Percentiles rank a stretch among this genome's conserved stretches.
These are phyloP conservation scores for Pontederia crassipes DNA, from an alignment of 176 grass and related monocot species.

Conservation along the genomic window DNA sequence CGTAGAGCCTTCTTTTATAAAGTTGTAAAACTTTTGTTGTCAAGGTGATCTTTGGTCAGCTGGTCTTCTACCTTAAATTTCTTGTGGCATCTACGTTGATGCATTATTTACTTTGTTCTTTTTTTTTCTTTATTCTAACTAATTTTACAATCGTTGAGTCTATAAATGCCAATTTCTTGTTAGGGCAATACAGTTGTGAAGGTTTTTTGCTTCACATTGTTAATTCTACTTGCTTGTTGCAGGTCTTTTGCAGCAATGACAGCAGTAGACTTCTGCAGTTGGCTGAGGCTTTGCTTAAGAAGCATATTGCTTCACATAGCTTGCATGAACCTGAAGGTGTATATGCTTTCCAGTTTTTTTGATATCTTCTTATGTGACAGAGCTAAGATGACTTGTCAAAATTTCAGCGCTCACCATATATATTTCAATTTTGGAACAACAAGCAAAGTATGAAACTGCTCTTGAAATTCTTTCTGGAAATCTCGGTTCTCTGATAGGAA, in stretches of 20 bases:
- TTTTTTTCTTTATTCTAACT: no score
- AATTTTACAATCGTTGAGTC: no score
- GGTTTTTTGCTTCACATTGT: background rate
- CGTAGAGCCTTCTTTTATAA: no score
- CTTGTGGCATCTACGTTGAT: no score
- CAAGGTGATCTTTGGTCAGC: no score
- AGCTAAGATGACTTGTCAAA: conserved; percentile 18
- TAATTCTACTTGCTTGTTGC: background rate
- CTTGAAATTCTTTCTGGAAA: conserved; percentile 89
- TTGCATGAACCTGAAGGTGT: conserved; percentile 17
- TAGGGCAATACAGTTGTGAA: background rate
- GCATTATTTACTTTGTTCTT: no score
- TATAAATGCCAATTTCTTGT: no score
- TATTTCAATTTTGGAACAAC: conserved; percentile 91
- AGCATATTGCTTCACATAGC: conserved; percentile 17
- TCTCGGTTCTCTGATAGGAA: conserved; percentile 78
- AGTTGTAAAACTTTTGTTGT: no score
- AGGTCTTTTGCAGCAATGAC: background rate
- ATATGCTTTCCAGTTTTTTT: conserved; percentile 2
- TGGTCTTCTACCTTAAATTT: no score
- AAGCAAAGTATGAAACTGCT: conserved; percentile 75
- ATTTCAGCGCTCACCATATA: conserved; percentile 67
- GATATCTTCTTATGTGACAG: background rate
- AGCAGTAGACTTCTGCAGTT: conserved; percentile 10
- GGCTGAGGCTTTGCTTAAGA: conserved; percentile 19